Percentiles rank a stretch among this genome's conserved stretches.
Evolutionary conservation across 2,329 filamentous ascomycete genomes (phyloP).

Genomic region (Decorospora gaudefroyi): DNA sequence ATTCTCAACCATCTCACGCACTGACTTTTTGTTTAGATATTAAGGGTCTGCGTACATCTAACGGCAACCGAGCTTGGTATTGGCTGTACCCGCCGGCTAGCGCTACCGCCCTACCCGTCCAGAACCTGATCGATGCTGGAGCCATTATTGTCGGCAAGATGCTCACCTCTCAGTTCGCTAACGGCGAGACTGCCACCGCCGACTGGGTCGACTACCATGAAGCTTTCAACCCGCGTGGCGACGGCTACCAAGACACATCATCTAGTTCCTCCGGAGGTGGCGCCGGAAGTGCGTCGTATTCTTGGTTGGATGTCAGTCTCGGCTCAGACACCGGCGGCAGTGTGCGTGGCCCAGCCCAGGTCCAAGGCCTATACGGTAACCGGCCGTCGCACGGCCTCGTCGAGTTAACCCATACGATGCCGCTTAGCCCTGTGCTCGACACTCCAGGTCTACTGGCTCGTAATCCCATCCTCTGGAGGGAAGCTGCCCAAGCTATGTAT

Average conservation of each 20-base stretch:
- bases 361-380: constrained; percentile 58
- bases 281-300: constrained; percentile 52
- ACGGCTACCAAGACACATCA: constrained; percentile 53
- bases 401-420: constrained; percentile 55
- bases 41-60: constrained; percentile 59
- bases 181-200: constrained; percentile 54
- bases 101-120: constrained; percentile 57
- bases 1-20: too few species aligned
- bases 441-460: constrained; percentile 55
- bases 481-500: constrained; percentile 54
- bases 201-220: constrained; percentile 57
- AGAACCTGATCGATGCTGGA: constrained; percentile 63
- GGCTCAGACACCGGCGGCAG: constrained; percentile 58
- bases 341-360: constrained; percentile 55
- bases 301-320: constrained; percentile 57
- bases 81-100: constrained; percentile 56
- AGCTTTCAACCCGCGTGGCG: constrained; percentile 52
- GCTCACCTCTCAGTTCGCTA: constrained; percentile 54
- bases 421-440: constrained; percentile 54
- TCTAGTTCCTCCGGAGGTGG: constrained; percentile 56
- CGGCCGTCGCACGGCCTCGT: constrained; percentile 56
- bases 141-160: constrained; percentile 57
- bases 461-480: constrained; percentile 52
- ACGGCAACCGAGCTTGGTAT: constrained; percentile 64
- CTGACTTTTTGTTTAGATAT: constrained; percentile 59